phyloP scores from a whole-genome alignment of 495 filamentous ascomycete genomes.

The Penicillium coprophilum region DNA sequence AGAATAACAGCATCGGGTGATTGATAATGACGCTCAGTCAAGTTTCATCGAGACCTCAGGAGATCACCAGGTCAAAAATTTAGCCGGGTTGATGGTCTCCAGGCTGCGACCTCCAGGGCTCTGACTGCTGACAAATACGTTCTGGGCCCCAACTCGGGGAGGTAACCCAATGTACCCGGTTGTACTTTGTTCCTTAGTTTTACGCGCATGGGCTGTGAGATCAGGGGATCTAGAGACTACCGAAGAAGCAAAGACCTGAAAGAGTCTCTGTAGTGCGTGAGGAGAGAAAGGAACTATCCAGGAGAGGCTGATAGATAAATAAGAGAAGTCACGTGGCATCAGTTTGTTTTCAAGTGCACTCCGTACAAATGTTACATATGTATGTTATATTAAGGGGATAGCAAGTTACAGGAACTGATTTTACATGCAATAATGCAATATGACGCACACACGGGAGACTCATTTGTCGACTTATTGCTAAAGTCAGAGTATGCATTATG shows the following conservation, averaged over 20 bases:
- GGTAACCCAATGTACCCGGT: conserved; percentile 2
- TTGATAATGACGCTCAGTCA: background rate
- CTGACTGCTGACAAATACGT: conserved; percentile 2
- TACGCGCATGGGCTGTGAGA: conserved; percentile 2
- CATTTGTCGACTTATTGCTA: background rate
- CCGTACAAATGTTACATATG: background rate
- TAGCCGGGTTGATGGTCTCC: conserved; percentile 1
- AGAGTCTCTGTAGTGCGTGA: conserved; percentile 1
- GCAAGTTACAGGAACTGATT: background rate
- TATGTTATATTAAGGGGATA: background rate
- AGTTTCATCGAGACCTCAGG: conserved; percentile 2
- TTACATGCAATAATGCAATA: conserved; percentile 1
- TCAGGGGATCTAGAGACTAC: background rate
- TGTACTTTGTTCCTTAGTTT: background rate
- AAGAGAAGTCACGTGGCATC: conserved; percentile 1
- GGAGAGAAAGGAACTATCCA: conserved; percentile 2
- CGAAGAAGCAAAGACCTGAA: background rate
- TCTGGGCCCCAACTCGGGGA: background rate
- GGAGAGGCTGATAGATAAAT: background rate
- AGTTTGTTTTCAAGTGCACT: background rate
- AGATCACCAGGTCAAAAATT: conserved; percentile 2
- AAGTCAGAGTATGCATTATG: too few relatives aligned
- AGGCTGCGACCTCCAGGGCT: background rate
- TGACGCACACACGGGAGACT: background rate
- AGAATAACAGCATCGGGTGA: conserved; percentile 1